Evolutionary conservation across 106 monocot genomes (phyloP), one percentile per base, ranked within the genome.

Genomic region (Chionographis japonica): DNA sequence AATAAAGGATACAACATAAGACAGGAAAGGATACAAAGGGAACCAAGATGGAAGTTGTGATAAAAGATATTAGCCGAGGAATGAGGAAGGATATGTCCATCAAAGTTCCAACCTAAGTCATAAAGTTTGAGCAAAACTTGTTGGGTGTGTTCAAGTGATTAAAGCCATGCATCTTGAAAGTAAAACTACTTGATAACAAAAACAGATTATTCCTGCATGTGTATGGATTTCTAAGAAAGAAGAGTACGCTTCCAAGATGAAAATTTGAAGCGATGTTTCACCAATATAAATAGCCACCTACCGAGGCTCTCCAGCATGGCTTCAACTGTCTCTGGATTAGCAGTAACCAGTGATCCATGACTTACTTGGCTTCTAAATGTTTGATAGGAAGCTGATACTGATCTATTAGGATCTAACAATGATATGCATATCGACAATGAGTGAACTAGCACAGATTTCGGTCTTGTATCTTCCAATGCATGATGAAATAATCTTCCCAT

Each of bases 371-470:
- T 83, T 72, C 78, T 66, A 68, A 75, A 90, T 63, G 72, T 67
- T 63, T 85, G 72, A 65, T 85, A 81, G 5, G 72, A 76, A 60
- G 79, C 57, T 40, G 81, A 69, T 51, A 72, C 15, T 59, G 72
- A 65, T 79, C 79, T 83, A 40, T 77, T 90, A 15, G 90, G 90
- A 65, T 90, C 90, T 67, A 90, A 40, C 19, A 90, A 79, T 3
- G 84, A 81, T 67, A 90, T 86, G 74, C 90, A 90, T 20, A 90
- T 86, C 35, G 86, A 78, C 73, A 90, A 84, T 12, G 90, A 78
- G 56, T 90, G 78, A 42, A 90, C 76, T 11, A 90, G 58, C 68
- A 84, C 86, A 66, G 90, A 84, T 58, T 86, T 86, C 61, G 90
- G 86, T 56, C 86, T 72, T 64, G 90, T 86, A 42, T 73, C 76